phyloP scores from a whole-genome alignment of 768 basidiomycete species.

The Psilocybe cyanescens region DNA sequence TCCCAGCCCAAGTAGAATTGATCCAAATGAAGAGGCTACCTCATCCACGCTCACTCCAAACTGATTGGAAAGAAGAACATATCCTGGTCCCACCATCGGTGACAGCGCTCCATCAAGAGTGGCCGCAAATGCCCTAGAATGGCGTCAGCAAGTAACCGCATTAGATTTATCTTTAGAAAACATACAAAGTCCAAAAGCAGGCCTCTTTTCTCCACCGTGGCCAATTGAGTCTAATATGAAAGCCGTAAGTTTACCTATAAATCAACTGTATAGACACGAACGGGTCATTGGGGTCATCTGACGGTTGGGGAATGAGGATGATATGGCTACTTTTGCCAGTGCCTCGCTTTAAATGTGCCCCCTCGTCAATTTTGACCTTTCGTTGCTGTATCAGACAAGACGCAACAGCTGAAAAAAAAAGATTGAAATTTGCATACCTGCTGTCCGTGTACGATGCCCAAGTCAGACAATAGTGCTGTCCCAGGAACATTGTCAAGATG shows the following conservation, averaged over 20 bases:
- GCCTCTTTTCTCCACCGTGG: slow-evolving; percentile 49
- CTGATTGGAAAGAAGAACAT: slow-evolving; percentile 41
- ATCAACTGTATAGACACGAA: slow-evolving; percentile 20
- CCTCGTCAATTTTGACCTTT: slow-evolving; percentile 36
- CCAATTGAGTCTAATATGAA: slow-evolving; percentile 40
- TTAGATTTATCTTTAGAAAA: neutral
- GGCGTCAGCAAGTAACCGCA: neutral
- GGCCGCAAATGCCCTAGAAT: slow-evolving; percentile 40
- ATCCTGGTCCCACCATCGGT: slow-evolving; percentile 46
- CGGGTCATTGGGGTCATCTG: slow-evolving; percentile 47
- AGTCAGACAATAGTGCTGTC: slow-evolving; percentile 43
- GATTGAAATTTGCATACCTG: slow-evolving; percentile 21
- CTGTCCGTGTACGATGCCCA: slow-evolving; percentile 37
- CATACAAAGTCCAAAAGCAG: slow-evolving; percentile 48
- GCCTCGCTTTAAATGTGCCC: slow-evolving; percentile 37
- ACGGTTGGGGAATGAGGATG: slow-evolving; percentile 46
- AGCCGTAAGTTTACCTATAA: neutral
- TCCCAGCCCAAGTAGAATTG: slow-evolving; percentile 43
- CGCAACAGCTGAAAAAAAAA: neutral
- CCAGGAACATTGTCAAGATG: slow-evolving; percentile 41
- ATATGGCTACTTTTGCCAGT: slow-evolving; percentile 40
- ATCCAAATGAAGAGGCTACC: slow-evolving; percentile 45
- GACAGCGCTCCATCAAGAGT: slow-evolving; percentile 46
- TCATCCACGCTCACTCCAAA: slow-evolving; percentile 45
- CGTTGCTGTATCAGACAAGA: neutral